A percentile compares a stretch with the other conserved stretches of the same genome.
These are phyloP conservation scores for Phytomonas francai DNA, from an alignment of 208 protist genomes.

Conservation along the genomic window DNA sequence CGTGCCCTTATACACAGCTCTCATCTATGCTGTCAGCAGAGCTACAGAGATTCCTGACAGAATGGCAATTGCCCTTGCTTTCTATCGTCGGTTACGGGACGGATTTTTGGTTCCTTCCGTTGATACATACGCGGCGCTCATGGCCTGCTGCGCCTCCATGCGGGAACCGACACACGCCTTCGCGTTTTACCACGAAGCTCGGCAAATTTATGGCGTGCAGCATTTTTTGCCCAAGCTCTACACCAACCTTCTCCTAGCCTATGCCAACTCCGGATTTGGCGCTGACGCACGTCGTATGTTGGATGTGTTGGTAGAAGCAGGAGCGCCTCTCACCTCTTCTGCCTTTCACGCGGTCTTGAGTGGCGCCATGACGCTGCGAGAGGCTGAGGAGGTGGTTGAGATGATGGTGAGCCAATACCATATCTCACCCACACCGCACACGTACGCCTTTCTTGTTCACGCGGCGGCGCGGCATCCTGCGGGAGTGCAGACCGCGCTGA, in stretches of 20 bases:
- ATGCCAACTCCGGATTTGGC: conserved; percentile 50
- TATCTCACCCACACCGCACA: conserved; percentile 64
- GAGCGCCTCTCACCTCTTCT: conserved; percentile 53
- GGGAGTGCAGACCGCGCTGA: conserved; percentile 42
- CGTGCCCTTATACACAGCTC: conserved; percentile 63
- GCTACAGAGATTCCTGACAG: conserved; percentile 41
- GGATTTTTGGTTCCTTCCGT: conserved; percentile 28
- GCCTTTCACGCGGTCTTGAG: conserved; percentile 75
- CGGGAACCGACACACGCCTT: conserved; percentile 74
- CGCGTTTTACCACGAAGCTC: conserved; percentile 81
- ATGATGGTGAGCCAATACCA: conserved; percentile 56
- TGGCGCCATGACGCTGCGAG: conserved; percentile 45
- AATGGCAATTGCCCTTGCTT: conserved; percentile 59
- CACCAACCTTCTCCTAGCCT: conserved; percentile 69
- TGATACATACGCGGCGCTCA: conserved; percentile 74
- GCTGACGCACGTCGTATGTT: conserved; percentile 60
- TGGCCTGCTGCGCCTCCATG: conserved; percentile 56
- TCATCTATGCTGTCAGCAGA: conserved; percentile 64
- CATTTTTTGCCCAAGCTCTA: conserved; percentile 52
- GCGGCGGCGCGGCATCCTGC: conserved; percentile 18
- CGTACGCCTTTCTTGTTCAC: conserved; percentile 57
- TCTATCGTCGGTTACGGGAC: conserved; percentile 77
- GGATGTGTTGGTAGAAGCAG: conserved; percentile 73
- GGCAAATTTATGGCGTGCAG: conserved; percentile 29
- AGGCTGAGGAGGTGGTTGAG: conserved; percentile 60